Evolutionary conservation across 2,329 filamentous ascomycete species (phyloP).

Genomic region (Rasamsonia emersonii): DNA sequence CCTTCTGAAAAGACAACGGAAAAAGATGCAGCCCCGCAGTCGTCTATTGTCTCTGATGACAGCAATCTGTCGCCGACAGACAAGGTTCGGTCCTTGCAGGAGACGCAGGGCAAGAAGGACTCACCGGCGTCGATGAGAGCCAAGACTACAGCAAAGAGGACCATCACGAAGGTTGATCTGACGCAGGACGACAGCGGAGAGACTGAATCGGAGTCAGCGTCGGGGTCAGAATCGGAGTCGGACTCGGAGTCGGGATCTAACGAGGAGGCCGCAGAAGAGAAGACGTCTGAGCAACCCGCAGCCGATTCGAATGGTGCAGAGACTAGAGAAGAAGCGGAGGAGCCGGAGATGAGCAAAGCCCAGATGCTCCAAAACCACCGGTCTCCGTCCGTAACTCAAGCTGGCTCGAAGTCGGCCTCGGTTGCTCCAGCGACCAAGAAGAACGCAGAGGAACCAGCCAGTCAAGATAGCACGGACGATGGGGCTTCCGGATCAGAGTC

Average conservation of each 20-base stretch:
- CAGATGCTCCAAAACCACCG: conserved; percentile 1
- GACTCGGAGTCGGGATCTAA: conserved; percentile 3
- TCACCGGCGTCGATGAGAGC: background rate
- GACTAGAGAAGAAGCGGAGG: no score
- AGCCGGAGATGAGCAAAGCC: conserved; percentile 4
- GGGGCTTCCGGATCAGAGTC: no score
- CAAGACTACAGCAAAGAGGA: background rate
- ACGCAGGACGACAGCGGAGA: no score
- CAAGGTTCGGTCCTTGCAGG: no score
- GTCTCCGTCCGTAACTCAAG: conserved; percentile 1
- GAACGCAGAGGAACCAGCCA: no score
- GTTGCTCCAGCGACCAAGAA: no score
- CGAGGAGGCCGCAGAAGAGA: no score
- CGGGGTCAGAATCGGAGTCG: conserved; percentile 3
- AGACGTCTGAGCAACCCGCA: no score
- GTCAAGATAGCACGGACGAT: no score
- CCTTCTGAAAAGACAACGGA: background rate
- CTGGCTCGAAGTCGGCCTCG: no score
- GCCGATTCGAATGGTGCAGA: no score
- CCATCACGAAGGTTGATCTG: background rate
- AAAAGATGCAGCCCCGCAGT: background rate
- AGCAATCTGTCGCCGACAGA: conserved; percentile 1
- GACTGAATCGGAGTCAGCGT: background rate
- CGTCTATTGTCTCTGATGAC: background rate
- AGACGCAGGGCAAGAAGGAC: no score